Evolutionary conservation across 1,284 basidiomycete species (phyloP).

Genomic region (Malassezia psittaci): DNA sequence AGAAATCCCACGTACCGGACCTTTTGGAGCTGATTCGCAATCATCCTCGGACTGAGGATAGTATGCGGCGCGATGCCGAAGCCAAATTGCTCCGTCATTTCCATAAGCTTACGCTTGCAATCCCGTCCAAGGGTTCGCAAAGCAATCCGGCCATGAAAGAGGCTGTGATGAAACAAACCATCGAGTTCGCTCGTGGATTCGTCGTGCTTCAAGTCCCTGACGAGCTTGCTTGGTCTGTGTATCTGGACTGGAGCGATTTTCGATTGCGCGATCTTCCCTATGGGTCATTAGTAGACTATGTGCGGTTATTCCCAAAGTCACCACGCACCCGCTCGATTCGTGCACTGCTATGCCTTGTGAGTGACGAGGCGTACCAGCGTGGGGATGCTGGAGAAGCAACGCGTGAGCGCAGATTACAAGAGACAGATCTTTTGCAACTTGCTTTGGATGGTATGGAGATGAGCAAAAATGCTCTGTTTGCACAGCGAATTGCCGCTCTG

Average conservation of each 20-base stretch:
- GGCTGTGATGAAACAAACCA: conserved; percentile 56
- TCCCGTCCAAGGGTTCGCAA: conserved; percentile 17
- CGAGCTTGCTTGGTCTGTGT: conserved; percentile 66
- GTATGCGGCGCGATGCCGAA: conserved; percentile 30
- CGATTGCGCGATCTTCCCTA: conserved; percentile 63
- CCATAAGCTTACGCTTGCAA: conserved; percentile 22
- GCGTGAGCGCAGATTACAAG: conserved; percentile 16
- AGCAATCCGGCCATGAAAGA: conserved; percentile 50
- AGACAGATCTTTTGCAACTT: conserved; percentile 29
- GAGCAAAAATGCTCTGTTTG: conserved; percentile 59
- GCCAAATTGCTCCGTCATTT: conserved; percentile 30
- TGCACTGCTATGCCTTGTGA: conserved; percentile 25
- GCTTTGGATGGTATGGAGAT: conserved; percentile 54
- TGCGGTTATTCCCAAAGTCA: conserved; percentile 59
- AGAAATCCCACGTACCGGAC: conserved; percentile 23
- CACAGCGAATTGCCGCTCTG: conserved; percentile 61
- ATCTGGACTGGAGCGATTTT: conserved; percentile 66
- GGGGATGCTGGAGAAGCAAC: conserved; percentile 20
- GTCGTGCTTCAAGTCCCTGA: conserved; percentile 66
- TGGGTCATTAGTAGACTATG: conserved; percentile 58
- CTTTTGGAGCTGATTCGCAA: conserved; percentile 35
- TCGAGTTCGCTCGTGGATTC: conserved; percentile 61
- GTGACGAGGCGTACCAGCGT: conserved; percentile 31
- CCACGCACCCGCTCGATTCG: conserved; percentile 25
- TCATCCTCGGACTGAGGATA: conserved; percentile 32